Evolutionary conservation across 2,329 filamentous ascomycete species (phyloP).

Genomic region (Diaporthe citriasiana): DNA sequence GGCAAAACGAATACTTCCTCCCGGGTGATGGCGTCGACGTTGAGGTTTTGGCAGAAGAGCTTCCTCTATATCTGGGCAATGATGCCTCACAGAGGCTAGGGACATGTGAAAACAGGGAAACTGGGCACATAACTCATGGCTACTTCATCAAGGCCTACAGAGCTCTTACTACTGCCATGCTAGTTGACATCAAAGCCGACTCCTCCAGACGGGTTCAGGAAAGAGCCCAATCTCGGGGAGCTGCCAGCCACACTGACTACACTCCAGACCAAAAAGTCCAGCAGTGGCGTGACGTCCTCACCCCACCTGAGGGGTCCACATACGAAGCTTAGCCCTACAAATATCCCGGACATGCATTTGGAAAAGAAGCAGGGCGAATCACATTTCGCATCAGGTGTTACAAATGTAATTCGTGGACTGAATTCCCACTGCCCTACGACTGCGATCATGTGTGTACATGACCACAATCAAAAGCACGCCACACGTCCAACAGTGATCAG

Average conservation of each 20-base stretch:
- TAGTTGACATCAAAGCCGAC: conserved; percentile 9
- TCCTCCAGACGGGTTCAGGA: not conserved
- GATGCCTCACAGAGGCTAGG: not conserved
- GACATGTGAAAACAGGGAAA: not conserved
- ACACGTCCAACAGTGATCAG: too few relatives aligned
- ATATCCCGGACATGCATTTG: too few relatives aligned
- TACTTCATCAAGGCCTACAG: conserved; percentile 11
- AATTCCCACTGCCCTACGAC: too few relatives aligned
- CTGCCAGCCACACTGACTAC: not conserved
- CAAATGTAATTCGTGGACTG: too few relatives aligned
- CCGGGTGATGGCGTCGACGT: not conserved
- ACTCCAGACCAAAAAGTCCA: not conserved
- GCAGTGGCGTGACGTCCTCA: not conserved
- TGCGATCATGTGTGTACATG: not conserved
- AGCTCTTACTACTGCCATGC: not conserved
- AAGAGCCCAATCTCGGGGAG: not conserved
- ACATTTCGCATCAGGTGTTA: not conserved
- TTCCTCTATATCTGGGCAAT: conserved; percentile 2
- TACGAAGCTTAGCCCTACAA: not conserved
- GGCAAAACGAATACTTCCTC: conserved; percentile 16
- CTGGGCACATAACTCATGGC: not conserved
- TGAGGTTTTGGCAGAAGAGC: not conserved
- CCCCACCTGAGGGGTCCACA: not conserved
- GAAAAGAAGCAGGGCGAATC: not conserved
- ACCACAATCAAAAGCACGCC: too few relatives aligned